Evolutionary conservation across 352 stramenopile species (phyloP).

Genomic region (Pythium aristosporum): DNA sequence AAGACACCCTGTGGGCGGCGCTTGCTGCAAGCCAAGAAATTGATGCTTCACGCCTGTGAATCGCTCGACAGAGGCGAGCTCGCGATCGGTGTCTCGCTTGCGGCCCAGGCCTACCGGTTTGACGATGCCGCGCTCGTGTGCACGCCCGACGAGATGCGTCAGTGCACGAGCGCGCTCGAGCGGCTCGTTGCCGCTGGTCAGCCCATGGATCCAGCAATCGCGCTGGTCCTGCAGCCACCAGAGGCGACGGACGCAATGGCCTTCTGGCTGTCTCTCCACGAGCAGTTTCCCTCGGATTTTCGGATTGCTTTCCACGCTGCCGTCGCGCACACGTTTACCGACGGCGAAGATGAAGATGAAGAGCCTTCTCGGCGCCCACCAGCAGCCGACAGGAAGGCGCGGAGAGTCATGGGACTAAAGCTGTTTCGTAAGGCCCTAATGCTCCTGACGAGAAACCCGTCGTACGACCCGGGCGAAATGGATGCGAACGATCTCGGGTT

Average conservation of each 20-base stretch:
- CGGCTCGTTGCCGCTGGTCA: background rate
- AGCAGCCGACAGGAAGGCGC: no score
- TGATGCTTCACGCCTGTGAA: conserved; percentile 7
- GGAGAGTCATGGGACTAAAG: background rate
- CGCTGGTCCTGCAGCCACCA: conserved; percentile 1
- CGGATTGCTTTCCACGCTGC: background rate
- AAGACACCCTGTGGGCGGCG: background rate
- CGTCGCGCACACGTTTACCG: background rate
- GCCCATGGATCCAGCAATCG: background rate
- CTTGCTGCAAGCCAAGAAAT: conserved; percentile 1
- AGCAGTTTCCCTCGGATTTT: conserved; percentile 2
- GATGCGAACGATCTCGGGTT: conserved; percentile 1
- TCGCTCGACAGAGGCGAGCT: background rate
- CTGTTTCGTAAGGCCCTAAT: background rate
- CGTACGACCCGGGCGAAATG: background rate
- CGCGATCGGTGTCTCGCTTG: background rate
- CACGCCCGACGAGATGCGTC: conserved; percentile 1
- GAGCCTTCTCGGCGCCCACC: background rate
- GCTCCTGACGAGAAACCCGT: background rate
- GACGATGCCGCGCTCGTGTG: conserved; percentile 3
- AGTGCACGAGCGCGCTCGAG: background rate
- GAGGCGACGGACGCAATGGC: background rate
- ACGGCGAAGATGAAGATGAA: background rate
- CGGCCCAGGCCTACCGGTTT: background rate
- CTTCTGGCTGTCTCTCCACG: background rate